Evolutionary conservation across 257 asterid genomes (phyloP).

Genomic region (Lycium barbarum): DNA sequence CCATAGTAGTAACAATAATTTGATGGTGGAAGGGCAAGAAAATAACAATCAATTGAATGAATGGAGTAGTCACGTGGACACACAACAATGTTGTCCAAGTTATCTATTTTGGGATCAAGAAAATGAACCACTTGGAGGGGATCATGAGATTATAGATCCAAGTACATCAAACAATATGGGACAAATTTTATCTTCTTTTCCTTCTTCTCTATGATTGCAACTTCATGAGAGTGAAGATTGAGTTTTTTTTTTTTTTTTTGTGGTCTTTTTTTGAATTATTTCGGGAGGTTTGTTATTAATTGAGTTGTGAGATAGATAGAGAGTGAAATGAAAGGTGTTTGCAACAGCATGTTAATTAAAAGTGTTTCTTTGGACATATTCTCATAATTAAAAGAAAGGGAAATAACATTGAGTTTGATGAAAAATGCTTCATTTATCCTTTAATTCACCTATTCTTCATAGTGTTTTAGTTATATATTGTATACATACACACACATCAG

Average conservation of each 20-base stretch:
- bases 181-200: conserved; percentile 57
- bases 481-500: not conserved
- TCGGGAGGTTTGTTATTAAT: conserved; percentile 25
- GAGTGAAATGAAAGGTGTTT: conserved; percentile 26
- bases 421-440: not conserved
- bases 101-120: conserved; percentile 77
- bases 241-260: conserved; percentile 1
- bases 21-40: conserved; percentile 29
- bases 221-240: conserved; percentile 19
- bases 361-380: conserved; percentile 26
- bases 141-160: conserved; percentile 45
- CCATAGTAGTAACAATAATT: conserved; percentile 33
- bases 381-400: not conserved
- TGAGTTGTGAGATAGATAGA: conserved; percentile 32
- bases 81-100: conserved; percentile 60
- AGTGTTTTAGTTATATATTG: not conserved
- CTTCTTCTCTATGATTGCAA: conserved; percentile 56
- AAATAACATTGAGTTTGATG: conserved; percentile 18
- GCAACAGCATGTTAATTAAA: conserved; percentile 14
- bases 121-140: conserved; percentile 58
- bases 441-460: not conserved
- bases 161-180: conserved; percentile 50
- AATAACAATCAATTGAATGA: conserved; percentile 38
- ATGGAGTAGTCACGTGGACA: conserved; percentile 53
- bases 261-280: not conserved